A percentile compares a stretch with the other conserved stretches of the same genome.
These are phyloP conservation scores for Exserohilum turcica DNA, from an alignment of 2,329 filamentous ascomycete species.

Conservation along the genomic window DNA sequence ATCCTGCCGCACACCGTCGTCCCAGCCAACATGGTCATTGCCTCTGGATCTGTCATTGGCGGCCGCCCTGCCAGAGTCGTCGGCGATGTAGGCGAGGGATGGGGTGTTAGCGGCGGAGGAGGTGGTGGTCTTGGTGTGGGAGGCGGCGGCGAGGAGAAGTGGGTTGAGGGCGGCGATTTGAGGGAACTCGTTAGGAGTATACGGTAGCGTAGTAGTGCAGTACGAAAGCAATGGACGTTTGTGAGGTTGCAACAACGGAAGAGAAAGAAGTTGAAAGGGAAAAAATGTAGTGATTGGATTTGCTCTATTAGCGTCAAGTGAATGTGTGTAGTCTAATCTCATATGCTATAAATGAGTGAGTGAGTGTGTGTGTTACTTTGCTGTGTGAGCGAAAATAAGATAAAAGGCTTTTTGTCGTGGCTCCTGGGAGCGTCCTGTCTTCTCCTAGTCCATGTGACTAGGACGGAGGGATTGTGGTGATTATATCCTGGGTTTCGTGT, in stretches of 20 bases:
- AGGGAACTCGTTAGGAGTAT: conserved; percentile 56
- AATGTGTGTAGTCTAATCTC: too few relatives aligned
- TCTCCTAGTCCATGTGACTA: not conserved
- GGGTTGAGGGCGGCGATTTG: conserved; percentile 57
- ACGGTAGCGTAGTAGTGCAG: too few relatives aligned
- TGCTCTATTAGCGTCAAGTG: too few relatives aligned
- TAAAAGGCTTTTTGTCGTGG: too few relatives aligned
- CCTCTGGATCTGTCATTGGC: conserved; percentile 89
- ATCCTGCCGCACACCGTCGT: conserved; percentile 85
- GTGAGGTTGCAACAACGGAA: not conserved
- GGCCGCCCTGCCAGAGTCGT: conserved; percentile 54
- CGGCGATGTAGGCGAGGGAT: conserved; percentile 59
- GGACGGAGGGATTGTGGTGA: not conserved
- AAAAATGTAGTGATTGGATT: too few relatives aligned
- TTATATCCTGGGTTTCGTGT: not conserved
- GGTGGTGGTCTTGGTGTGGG: conserved; percentile 44
- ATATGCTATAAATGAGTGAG: too few relatives aligned
- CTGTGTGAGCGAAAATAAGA: too few relatives aligned
- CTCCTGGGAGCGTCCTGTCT: too few relatives aligned
- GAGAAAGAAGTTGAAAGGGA: too few relatives aligned
- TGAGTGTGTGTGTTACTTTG: too few relatives aligned
- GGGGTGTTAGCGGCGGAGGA: conserved; percentile 50
- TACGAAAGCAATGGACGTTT: too few relatives aligned
- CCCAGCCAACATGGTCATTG: conserved; percentile 86
- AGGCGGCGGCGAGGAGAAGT: conserved; percentile 51